Evolutionary conservation across 148 eudicot genomes (phyloP).

Genomic region (Suaeda aralocaspica): DNA sequence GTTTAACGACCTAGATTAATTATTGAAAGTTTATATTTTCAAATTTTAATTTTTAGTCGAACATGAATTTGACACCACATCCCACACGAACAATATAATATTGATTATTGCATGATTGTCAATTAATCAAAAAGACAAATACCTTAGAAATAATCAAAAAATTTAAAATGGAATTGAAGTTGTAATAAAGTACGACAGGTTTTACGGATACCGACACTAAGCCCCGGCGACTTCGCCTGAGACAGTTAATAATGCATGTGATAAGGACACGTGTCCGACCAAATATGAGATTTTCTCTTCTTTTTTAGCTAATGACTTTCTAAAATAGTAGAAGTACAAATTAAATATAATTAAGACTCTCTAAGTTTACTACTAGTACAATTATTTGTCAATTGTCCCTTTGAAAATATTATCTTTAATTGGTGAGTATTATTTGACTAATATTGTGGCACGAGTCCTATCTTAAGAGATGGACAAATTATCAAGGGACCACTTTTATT

Average conservation of each 20-base stretch:
- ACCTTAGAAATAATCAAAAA: background rate
- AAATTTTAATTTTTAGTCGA: too few species aligned
- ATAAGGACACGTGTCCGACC: constrained; percentile 38
- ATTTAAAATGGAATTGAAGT: background rate
- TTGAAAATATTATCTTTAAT: constrained; percentile 4
- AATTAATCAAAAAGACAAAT: too few species aligned
- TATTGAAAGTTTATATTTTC: too few species aligned
- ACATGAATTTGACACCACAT: too few species aligned
- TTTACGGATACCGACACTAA: constrained; percentile 40
- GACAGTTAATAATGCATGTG: constrained; percentile 25
- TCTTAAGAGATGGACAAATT: background rate
- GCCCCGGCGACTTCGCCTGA: constrained; percentile 40
- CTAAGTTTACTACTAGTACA: too few species aligned
- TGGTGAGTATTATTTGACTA: constrained; percentile 13
- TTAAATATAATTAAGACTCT: too few species aligned
- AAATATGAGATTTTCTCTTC: constrained; percentile 14
- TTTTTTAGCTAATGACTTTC: too few species aligned
- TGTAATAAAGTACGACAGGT: constrained; percentile 22
- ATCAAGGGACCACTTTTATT: constrained; percentile 7
- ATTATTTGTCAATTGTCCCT: constrained; percentile 5
- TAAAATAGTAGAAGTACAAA: background rate
- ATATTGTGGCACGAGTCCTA: constrained; percentile 12
- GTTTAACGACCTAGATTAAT: too few species aligned
- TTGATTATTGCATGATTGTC: too few species aligned
- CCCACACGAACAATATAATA: too few species aligned